Base-by-base conservation (phyloP, 768 basidiomycete genomes). In the Mycena venus region DNA sequence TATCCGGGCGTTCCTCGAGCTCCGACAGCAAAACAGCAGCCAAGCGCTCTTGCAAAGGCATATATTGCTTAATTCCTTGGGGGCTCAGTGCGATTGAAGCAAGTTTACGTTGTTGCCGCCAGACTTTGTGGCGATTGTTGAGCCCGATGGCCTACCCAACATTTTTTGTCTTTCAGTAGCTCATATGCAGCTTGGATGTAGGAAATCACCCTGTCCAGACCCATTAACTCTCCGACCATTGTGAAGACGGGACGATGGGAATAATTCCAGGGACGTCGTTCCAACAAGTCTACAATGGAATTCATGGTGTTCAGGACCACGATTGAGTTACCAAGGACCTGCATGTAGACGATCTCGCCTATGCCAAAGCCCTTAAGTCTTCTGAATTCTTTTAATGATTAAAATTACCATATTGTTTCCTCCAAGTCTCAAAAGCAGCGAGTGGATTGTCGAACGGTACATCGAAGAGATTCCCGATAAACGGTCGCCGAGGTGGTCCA, bases 301-400 rank as follows among this genome's bases (percentile, higher is more conserved):
- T 76, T 29, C 15, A 76, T 27, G n/a, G 70, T 75, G 62, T 79
- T 78, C 44, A 82, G 59, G 10, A 81, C 65, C 19, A 80, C 55
- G 4, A 77, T 73, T 21, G 75, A 75, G 12, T 74, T 79, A 7
- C 85, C 84, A 2, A 84, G 56, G 12, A 80, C 34, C 15, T 75
- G 31, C 27, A 79, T n/a, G 10, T 74, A 68, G 34, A 79, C 71
- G 12, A 79, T 49, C 62, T 78, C 75, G 5, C 78, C 79, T 79
- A 27, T 23, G 21, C 19, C 62, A 65, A 34, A 15, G 36, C 31
- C 31, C 15, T 21, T 32, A 7, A n/a, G 12, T 51, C 12, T n/a
- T 19, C 38, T 12, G 31, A n/a, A 40, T 42, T 42, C n/a, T n/a
- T 15, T 3, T 4, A 17, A 7, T 2, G 17, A 2, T 29, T 15